phyloP scores from a whole-genome alignment of 176 grass and related monocot species.

The Panicum miliaceum region DNA sequence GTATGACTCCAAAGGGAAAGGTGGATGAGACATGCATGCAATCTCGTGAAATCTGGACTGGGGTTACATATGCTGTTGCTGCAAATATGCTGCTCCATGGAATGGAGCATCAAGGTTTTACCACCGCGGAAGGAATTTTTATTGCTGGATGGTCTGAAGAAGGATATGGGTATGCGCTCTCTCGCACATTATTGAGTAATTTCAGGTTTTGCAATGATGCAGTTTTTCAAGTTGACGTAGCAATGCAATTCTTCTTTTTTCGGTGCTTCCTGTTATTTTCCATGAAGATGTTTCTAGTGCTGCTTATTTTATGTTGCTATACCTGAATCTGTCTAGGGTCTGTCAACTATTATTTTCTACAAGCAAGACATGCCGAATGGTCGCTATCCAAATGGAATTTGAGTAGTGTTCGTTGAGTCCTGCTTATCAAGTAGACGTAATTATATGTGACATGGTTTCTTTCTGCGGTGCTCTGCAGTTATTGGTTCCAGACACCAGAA shows the following conservation, averaged over 20 bases:
- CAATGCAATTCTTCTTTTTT: neutral
- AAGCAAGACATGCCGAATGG: neutral
- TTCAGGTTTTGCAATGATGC: neutral
- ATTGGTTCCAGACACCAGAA: slow-evolving; percentile 98
- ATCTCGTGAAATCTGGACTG: slow-evolving; percentile 98
- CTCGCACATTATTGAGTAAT: neutral
- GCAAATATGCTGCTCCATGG: slow-evolving; percentile 93
- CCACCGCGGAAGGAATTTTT: slow-evolving; percentile 85
- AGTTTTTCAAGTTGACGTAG: neutral
- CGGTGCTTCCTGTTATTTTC: neutral
- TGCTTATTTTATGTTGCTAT: neutral
- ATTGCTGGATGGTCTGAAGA: slow-evolving; percentile 87
- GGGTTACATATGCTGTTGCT: slow-evolving; percentile 89
- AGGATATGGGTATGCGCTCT: slow-evolving; percentile 79
- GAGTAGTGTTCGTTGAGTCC: neutral
- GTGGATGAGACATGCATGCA: slow-evolving; percentile 93
- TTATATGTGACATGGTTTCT: slow-evolving; percentile 7
- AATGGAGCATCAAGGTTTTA: slow-evolving; percentile 96
- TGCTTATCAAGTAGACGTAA: neutral
- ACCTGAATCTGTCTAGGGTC: neutral
- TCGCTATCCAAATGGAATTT: neutral
- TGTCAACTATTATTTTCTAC: neutral
- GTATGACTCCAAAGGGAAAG: slow-evolving; percentile 89
- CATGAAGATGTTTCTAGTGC: neutral
- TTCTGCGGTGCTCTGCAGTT: slow-evolving; percentile 50